These are phyloP conservation scores for Gossypium ekmanianum DNA, from an alignment of 345 rosid genomes.

Conservation along the genomic window DNA sequence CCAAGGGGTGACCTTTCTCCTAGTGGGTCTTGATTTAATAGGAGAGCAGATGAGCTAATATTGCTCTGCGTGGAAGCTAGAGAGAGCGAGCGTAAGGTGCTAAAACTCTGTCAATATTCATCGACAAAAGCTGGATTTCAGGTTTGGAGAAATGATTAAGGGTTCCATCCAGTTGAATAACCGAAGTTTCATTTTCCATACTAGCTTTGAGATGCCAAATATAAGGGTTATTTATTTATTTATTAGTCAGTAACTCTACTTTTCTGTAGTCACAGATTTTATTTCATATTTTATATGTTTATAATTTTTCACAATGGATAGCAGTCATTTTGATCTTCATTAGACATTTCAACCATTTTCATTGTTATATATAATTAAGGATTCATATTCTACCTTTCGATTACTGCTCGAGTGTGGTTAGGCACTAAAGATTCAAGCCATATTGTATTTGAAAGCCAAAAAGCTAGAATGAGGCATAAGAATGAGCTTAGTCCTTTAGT, in stretches of 20 bases:
- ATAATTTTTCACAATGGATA: slow-evolving; percentile 6
- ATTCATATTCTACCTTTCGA: background rate
- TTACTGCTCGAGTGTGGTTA: slow-evolving; percentile 34
- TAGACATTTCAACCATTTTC: slow-evolving; percentile 28
- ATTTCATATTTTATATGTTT: background rate
- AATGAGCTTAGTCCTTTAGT: background rate
- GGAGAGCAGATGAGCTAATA: slow-evolving; percentile 78
- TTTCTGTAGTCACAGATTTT: slow-evolving; percentile 14
- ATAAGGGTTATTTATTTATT: background rate
- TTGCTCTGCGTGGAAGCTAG: background rate
- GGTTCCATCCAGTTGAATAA: slow-evolving; percentile 25
- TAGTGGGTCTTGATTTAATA: slow-evolving; percentile 76
- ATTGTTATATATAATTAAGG: slow-evolving; percentile 24
- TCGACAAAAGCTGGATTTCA: background rate
- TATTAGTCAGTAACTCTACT: slow-evolving; percentile 9
- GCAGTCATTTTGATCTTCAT: slow-evolving; percentile 14
- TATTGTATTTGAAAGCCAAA: slow-evolving; percentile 31
- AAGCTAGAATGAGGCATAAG: slow-evolving; percentile 25
- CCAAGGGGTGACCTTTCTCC: slow-evolving; percentile 77
- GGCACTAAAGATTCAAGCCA: slow-evolving; percentile 27
- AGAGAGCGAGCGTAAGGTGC: background rate
- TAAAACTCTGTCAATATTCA: background rate
- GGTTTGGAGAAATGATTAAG: too few species aligned
- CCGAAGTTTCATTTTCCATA: slow-evolving; percentile 6
- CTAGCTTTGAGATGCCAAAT: slow-evolving; percentile 13